A percentile compares a stretch with the other conserved stretches of the same genome.
Evolutionary conservation across 345 rosid species (phyloP).

Genomic region (Leavenworthia alabamica): DNA sequence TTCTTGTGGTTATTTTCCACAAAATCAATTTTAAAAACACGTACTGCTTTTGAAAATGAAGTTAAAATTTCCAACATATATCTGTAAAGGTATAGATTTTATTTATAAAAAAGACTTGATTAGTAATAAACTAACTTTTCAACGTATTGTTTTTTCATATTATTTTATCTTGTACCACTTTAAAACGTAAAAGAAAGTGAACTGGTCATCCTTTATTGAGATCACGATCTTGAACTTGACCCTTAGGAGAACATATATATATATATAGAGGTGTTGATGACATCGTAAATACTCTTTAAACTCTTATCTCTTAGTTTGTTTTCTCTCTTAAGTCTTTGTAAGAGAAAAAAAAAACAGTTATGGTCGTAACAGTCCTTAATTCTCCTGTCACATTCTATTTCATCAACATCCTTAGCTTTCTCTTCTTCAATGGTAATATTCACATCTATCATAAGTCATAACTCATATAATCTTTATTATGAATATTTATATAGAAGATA

Average conservation of each 20-base stretch:
- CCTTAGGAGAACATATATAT: slow-evolving; percentile 26
- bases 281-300: slow-evolving; percentile 13
- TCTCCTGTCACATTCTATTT: slow-evolving; percentile 13
- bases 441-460: too few species aligned
- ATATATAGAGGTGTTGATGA: slow-evolving; percentile 25
- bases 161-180: slow-evolving; percentile 10
- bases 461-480: neutral
- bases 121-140: slow-evolving; percentile 17
- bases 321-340: neutral
- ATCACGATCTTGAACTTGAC: slow-evolving; percentile 19
- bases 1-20: too few species aligned
- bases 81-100: too few species aligned
- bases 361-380: slow-evolving; percentile 15
- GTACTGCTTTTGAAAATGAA: too few species aligned
- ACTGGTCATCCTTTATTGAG: slow-evolving; percentile 14
- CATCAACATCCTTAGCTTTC: slow-evolving; percentile 20
- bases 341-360: neutral
- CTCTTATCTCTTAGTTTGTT: slow-evolving; percentile 9
- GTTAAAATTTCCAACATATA: neutral
- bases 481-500: too few species aligned
- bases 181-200: neutral
- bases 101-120: neutral
- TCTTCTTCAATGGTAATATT: slow-evolving; percentile 25
- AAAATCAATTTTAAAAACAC: too few species aligned
- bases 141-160: too few species aligned